These are phyloP conservation scores for Aspergillus sergii DNA, from an alignment of 2,329 filamentous ascomycete species.

Conservation along the genomic window DNA sequence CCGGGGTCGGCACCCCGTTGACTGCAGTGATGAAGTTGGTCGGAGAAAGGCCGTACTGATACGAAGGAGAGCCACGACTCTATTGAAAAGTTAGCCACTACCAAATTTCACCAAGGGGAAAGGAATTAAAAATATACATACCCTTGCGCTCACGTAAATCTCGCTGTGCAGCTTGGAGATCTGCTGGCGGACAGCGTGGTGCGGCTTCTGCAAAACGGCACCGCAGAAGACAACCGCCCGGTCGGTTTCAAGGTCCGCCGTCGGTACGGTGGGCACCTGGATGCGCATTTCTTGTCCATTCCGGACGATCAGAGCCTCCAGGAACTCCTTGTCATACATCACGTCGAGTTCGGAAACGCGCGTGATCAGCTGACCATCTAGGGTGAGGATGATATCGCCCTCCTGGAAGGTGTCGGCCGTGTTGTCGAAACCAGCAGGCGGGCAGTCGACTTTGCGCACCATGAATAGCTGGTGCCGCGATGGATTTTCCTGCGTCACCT, in stretches of 20 bases:
- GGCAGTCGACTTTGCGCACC: conserved; percentile 84
- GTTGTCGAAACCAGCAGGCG: conserved; percentile 47
- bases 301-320: conserved; percentile 85
- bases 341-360: conserved; percentile 89
- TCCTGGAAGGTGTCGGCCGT: conserved; percentile 72
- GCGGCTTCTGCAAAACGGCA: conserved; percentile 86
- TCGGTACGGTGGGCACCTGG: conserved; percentile 80
- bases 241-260: conserved; percentile 88
- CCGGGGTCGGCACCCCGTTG: conserved; percentile 82
- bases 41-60: conserved; percentile 88
- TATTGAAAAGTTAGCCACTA: conserved; percentile 24
- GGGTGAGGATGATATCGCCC: conserved; percentile 86
- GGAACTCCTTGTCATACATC: conserved; percentile 86
- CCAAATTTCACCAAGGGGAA: background rate
- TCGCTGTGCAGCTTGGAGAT: conserved; percentile 96
- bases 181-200: conserved; percentile 95
- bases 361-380: conserved; percentile 92
- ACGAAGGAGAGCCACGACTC: conserved; percentile 78
- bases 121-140: conserved; percentile 27
- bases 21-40: conserved; percentile 98
- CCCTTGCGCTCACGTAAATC: conserved; percentile 87
- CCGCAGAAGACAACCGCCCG: conserved; percentile 94
- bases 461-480: conserved; percentile 97
- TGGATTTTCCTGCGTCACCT: conserved; percentile 84
- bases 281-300: conserved; percentile 78